Conservation (phyloP, 108 stramenopile species). For the Aureococcus anophagefferens region DNA sequence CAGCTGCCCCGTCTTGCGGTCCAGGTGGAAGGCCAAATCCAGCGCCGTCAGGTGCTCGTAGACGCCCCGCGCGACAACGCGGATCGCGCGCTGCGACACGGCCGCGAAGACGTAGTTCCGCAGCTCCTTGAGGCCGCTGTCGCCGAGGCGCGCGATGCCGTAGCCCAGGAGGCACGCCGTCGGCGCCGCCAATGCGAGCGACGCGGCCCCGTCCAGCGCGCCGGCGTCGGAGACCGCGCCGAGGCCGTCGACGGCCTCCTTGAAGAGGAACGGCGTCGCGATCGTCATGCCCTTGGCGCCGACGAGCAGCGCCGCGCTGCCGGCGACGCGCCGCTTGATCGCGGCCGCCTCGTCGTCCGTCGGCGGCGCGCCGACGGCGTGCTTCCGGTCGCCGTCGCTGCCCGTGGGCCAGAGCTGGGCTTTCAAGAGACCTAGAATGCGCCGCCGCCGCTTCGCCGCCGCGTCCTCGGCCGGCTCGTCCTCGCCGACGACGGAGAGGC, state of each 20-base stretch:
- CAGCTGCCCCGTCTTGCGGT: constrained; percentile 73
- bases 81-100: constrained; percentile 91
- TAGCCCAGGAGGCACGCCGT: constrained; percentile 67
- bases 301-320: constrained; percentile 69
- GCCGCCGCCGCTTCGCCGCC: too few relatives aligned
- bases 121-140: constrained; percentile 75
- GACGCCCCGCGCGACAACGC: constrained; percentile 67
- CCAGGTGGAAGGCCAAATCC: constrained; percentile 80
- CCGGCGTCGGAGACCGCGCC: too few relatives aligned
- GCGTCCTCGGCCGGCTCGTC: too few relatives aligned
- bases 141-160: constrained; percentile 74
- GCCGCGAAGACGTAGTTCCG: constrained; percentile 89
- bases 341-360: too few relatives aligned
- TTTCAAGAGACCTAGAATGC: too few relatives aligned
- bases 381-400: too few relatives aligned
- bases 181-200: too few relatives aligned
- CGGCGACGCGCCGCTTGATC: constrained; percentile 48
- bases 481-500: too few relatives aligned
- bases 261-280: constrained; percentile 90
- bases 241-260: constrained; percentile 77
- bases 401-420: too few relatives aligned
- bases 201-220: too few relatives aligned
- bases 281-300: constrained; percentile 84
- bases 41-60: constrained; percentile 79
- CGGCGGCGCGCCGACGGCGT: too few relatives aligned